Base-by-base conservation (phyloP, 805 yeast species). In the Saccharomyces paradoxus region DNA sequence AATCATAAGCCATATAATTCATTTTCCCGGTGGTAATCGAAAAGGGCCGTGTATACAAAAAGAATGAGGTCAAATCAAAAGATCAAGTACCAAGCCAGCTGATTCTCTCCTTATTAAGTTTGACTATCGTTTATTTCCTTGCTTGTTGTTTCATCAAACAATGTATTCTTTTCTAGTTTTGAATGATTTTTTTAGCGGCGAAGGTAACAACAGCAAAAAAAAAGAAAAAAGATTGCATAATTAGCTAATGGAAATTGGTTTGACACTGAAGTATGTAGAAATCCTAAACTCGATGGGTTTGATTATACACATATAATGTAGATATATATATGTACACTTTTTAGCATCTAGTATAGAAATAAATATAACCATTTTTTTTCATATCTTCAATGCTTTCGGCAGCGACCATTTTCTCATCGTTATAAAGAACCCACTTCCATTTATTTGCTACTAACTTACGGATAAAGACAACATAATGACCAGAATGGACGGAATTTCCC, bases 401-500 rank as follows among this genome's bases (percentile, higher is more conserved):
- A 10, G 74, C 63, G 8, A 86, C 92, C 2, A 90, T 95, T 69
- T 89, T 89, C 62, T 90, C 97, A 66, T 90, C 97, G 65, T 90
- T 90, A 72, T 82, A 91, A 47, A 90, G 73, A 1, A 86, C 84
- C 96, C 96, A 89, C 52, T 75, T 72, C 12, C 58, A 65, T 52
- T 62, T 67, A 1, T 74, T 77, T 2, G 73, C 72, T 8, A 66
- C 56, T 1, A 13, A 1, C 56, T 81, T 79, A 54, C 75, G 78
- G 31, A 87, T 74, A 63, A 86, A 90, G 0, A 84, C 87, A 46
- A 91, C 97, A 68, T 90, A 90, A 68, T 90, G 97, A 0, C 97
- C 97, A 0, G 96, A 87, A 60, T 91, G 96, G 1, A 89, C 86
- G 12, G 96, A 86, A 1, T 82, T 76, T 7, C 97, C 97, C 68